Conservation (phyloP, 805 yeast species). For the Suhomyces sp. region DNA sequence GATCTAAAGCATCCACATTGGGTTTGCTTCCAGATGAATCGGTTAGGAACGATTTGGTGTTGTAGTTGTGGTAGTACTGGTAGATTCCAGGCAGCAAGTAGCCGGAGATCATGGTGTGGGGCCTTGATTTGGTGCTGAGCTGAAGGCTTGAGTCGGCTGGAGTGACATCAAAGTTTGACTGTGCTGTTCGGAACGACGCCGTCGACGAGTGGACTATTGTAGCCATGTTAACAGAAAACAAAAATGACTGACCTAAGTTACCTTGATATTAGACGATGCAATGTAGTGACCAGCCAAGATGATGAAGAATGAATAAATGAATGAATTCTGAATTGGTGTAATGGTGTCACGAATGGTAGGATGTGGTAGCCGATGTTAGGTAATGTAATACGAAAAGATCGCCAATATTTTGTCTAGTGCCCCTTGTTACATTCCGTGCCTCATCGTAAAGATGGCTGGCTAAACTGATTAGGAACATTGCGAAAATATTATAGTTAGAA, state of each 20-base stretch:
- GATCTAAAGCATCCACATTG: background rate
- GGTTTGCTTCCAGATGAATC: background rate
- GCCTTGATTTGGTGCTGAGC: background rate
- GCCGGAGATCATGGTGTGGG: background rate
- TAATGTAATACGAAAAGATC: too few relatives aligned
- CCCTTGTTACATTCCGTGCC: background rate
- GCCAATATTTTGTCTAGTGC: background rate
- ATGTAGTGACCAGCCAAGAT: background rate
- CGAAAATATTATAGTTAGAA: background rate
- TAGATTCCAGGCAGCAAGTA: slow-evolving; percentile 6
- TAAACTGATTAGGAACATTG: background rate
- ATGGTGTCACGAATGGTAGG: background rate
- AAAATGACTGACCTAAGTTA: too few relatives aligned
- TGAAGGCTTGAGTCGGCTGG: background rate
- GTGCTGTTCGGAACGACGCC: slow-evolving; percentile 13
- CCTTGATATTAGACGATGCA: background rate
- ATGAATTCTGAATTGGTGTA: too few relatives aligned
- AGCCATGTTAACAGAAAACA: background rate
- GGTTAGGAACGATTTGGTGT: slow-evolving; percentile 2
- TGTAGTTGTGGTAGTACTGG: slow-evolving; percentile 4
- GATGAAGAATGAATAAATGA: too few relatives aligned
- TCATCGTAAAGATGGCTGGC: slow-evolving; percentile 7
- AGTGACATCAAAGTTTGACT: slow-evolving; percentile 1
- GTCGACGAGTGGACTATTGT: slow-evolving; percentile 9
- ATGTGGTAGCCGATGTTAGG: too few relatives aligned